Conservation (phyloP, 345 rosid genomes). For the Sapria himalayana region DNA sequence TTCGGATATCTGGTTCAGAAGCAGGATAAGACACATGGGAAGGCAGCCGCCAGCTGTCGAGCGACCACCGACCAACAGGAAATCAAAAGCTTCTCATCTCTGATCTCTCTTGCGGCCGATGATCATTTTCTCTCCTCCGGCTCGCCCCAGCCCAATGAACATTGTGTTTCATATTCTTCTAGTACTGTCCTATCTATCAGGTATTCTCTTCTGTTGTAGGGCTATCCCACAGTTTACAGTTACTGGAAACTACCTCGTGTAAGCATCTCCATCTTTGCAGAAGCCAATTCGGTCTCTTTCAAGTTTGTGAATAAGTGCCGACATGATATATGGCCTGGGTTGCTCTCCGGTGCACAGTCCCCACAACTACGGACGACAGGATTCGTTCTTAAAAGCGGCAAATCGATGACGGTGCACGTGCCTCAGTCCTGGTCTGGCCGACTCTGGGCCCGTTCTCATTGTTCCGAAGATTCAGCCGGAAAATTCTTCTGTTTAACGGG, state of each 20-base stretch:
- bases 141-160: too few species aligned
- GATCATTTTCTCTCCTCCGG: too few species aligned
- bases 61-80: too few species aligned
- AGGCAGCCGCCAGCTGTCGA: too few species aligned
- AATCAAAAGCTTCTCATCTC: too few species aligned
- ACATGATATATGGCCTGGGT: conserved; percentile 61
- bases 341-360: conserved; percentile 57
- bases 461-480: conserved; percentile 26
- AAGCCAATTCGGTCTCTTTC: conserved; percentile 31
- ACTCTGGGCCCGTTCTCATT: conserved; percentile 57
- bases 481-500: conserved; percentile 40
- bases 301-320: conserved; percentile 60
- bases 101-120: too few species aligned
- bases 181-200: conserved; percentile 15
- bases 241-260: conserved; percentile 2
- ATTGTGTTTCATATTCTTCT: too few species aligned
- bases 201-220: conserved; percentile 11
- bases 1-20: too few species aligned
- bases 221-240: conserved; percentile 1
- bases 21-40: too few species aligned
- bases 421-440: conserved; percentile 78
- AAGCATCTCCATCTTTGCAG: conserved; percentile 9
- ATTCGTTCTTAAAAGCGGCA: conserved; percentile 33
- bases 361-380: conserved; percentile 64
- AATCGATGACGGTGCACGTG: conserved; percentile 31